Base-by-base conservation (phyloP, 345 rosid species). In the Camelina hispida region DNA sequence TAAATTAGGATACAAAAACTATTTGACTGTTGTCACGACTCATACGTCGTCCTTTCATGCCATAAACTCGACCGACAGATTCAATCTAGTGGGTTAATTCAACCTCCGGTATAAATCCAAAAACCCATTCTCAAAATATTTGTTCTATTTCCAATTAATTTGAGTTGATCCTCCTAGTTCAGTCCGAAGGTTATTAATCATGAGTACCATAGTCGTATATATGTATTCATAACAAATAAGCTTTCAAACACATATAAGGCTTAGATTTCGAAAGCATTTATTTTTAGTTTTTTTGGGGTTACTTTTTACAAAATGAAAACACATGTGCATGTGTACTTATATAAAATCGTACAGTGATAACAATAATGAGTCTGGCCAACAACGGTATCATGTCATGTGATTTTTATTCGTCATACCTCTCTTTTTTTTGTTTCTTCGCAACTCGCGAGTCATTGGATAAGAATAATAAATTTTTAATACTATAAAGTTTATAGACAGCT, bases 381-480 rank as follows among this genome's bases (percentile, higher is more conserved):
- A 77, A 69, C 32, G 63, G 80, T 70, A 69, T 69, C 72, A 63
- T 77, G 46, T 77, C 80, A 77, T 77, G 80, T 77, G 80, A 63
- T 64, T 70, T 46, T 15, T 64, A n/a, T 44, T 70, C 60, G 48
- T 69, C 66, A n/a, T 62, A 56, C 16, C 5, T 32, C 74, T 54
- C 30, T 28, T 28, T 28, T 22, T 65, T 65, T 52, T 20, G n/a
- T n/a, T 18, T 6, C n/a, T 47, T 22, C 22, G 11, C 35, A 55
- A 14, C 67, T 69, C 28, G 32, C 65, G 11, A 54, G 25, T 64
- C 38, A 71, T 77, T 77, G 61, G 72, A 47, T 77, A 56, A 54
- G 43, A 60, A 52, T 7, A 32, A 1, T 32, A 6, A 32, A 0
- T 32, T 32, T 7, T 34, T 7, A n/a, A n/a, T 53, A 32, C 35